phyloP scores from a whole-genome alignment of 1,284 basidiomycete genomes.

The Moesziomyces aphidis region DNA sequence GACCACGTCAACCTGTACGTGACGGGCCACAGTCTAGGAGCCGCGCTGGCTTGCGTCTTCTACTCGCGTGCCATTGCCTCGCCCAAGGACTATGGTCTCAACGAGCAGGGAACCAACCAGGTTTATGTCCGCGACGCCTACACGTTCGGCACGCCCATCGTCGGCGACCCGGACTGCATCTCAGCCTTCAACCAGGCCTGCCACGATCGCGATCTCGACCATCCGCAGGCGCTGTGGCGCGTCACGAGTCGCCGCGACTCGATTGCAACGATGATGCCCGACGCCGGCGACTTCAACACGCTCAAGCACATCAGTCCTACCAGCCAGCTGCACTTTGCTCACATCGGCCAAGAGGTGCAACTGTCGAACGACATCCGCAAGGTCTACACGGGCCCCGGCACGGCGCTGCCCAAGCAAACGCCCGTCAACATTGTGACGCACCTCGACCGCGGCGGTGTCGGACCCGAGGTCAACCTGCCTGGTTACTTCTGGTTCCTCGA shows the following conservation, averaged over 20 bases:
- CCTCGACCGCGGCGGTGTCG: slow-evolving; percentile 28
- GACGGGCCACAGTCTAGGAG: slow-evolving; percentile 46
- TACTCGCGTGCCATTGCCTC: slow-evolving; percentile 38
- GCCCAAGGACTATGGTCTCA: slow-evolving; percentile 44
- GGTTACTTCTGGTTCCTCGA: slow-evolving; percentile 16
- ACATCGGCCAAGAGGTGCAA: slow-evolving; percentile 49
- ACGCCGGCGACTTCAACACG: slow-evolving; percentile 38
- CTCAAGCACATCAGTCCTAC: slow-evolving; percentile 35
- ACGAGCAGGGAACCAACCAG: slow-evolving; percentile 25
- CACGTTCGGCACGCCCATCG: slow-evolving; percentile 46
- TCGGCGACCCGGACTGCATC: slow-evolving; percentile 49
- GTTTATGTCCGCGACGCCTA: slow-evolving; percentile 46
- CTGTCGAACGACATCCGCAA: slow-evolving; percentile 20
- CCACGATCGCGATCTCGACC: slow-evolving; percentile 33
- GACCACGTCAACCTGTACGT: slow-evolving; percentile 47
- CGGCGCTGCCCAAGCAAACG: slow-evolving; percentile 32
- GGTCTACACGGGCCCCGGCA: slow-evolving; percentile 46
- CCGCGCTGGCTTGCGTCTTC: slow-evolving; percentile 38
- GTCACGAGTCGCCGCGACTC: slow-evolving; percentile 46
- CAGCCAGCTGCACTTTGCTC: slow-evolving; percentile 52
- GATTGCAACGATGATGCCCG: slow-evolving; percentile 45
- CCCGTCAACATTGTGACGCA: slow-evolving; percentile 44
- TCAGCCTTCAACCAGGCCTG: slow-evolving; percentile 35
- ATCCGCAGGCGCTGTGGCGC: slow-evolving; percentile 41
- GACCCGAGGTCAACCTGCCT: slow-evolving; percentile 39